These are phyloP conservation scores for Lachnum nothofagi DNA, from an alignment of 2,329 filamentous ascomycete species.

Conservation along the genomic window DNA sequence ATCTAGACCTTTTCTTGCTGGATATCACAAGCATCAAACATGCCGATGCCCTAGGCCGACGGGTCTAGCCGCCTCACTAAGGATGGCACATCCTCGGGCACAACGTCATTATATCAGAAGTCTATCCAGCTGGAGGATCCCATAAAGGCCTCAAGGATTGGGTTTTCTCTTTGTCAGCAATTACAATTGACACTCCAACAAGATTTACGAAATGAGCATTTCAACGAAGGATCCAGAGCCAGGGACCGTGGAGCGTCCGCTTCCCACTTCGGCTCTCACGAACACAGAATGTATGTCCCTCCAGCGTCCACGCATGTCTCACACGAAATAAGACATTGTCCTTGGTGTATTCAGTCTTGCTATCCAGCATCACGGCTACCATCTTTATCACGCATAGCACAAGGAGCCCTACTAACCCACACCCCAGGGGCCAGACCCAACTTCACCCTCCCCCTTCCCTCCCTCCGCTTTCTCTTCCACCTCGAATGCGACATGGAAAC, in stretches of 20 bases:
- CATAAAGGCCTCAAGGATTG: no score
- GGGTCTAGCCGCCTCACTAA: no score
- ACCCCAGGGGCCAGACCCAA: constrained; percentile 5
- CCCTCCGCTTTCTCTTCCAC: constrained; percentile 9
- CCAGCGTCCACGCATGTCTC: background rate
- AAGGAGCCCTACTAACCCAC: background rate
- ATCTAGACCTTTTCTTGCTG: no score
- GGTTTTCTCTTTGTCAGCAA: background rate
- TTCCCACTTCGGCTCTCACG: background rate
- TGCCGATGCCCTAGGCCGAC: no score
- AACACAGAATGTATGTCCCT: constrained; percentile 4
- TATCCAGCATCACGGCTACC: no score
- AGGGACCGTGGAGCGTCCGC: constrained; percentile 6
- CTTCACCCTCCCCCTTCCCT: constrained; percentile 7
- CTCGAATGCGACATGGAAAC: constrained; percentile 8
- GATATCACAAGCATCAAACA: no score
- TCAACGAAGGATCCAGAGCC: background rate
- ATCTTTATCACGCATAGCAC: no score
- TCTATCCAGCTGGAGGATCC: no score
- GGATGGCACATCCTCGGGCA: no score
- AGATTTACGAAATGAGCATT: background rate
- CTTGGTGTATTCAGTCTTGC: no score
- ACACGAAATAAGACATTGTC: no score
- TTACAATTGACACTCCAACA: background rate
- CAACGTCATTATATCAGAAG: no score